These are phyloP conservation scores for Tetrapisispora iriomotensis DNA, from an alignment of 805 yeast species.

Conservation along the genomic window DNA sequence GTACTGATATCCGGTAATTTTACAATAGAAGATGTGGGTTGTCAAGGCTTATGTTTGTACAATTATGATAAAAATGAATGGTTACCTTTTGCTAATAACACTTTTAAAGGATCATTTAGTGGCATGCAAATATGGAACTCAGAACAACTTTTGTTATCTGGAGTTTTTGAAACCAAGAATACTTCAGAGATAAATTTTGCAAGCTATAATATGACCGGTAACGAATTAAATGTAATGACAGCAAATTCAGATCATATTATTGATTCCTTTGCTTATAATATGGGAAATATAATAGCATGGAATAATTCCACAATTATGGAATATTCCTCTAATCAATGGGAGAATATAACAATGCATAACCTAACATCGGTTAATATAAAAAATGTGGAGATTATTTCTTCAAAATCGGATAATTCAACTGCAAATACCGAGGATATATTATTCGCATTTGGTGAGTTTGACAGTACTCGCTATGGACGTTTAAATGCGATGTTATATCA, in stretches of 20 bases:
- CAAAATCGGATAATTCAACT: constrained; percentile 1
- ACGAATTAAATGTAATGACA: constrained; percentile 9
- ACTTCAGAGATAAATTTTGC: constrained; percentile 38
- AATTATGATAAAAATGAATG: constrained; percentile 47
- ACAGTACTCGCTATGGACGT: constrained; percentile 28
- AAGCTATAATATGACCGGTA: constrained; percentile 10
- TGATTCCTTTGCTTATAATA: constrained; percentile 12
- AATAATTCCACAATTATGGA: constrained; percentile 10
- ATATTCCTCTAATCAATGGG: constrained; percentile 8
- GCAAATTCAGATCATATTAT: constrained; percentile 4
- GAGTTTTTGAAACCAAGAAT: constrained; percentile 41
- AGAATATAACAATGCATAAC: constrained; percentile 3
- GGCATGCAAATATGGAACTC: constrained; percentile 40
- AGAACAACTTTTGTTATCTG: constrained; percentile 36
- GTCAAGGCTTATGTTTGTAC: constrained; percentile 59
- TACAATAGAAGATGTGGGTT: constrained; percentile 45
- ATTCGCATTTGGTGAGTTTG: constrained; percentile 34
- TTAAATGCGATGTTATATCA: constrained; percentile 18
- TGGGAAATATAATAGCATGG: constrained; percentile 14
- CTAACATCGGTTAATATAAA: constrained; percentile 4
- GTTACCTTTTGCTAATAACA: constrained; percentile 31
- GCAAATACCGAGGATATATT: background rate
- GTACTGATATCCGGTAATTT: constrained; percentile 65
- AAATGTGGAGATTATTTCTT: constrained; percentile 1
- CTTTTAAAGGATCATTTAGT: constrained; percentile 44